These are phyloP conservation scores for Oryza glumipatula DNA, from an alignment of 176 grass and related monocot genomes.

Conservation along the genomic window DNA sequence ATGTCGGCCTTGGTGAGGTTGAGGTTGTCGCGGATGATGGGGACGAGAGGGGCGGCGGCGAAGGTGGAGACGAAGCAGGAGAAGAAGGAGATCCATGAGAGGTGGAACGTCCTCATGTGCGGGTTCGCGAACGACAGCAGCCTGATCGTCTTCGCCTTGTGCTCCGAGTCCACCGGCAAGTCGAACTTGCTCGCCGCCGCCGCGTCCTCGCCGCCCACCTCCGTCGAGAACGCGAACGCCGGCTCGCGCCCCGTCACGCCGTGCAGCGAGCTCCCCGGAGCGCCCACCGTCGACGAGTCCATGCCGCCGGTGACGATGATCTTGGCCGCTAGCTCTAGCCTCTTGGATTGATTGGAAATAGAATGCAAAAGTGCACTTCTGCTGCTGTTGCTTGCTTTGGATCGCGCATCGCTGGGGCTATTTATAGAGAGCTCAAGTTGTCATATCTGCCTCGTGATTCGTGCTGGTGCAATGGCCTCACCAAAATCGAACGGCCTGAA, in stretches of 20 bases:
- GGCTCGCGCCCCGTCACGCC: slow-evolving; percentile 66
- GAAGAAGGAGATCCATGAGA: slow-evolving; percentile 83
- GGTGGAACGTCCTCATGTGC: slow-evolving; percentile 86
- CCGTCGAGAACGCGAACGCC: slow-evolving; percentile 54
- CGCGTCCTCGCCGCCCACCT: background rate
- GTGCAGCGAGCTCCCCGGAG: slow-evolving; percentile 70
- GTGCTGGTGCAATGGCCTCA: background rate
- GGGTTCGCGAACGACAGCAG: slow-evolving; percentile 73
- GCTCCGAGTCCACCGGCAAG: slow-evolving; percentile 84
- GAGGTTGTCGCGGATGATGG: slow-evolving; percentile 88
- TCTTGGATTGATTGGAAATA: too few species aligned
- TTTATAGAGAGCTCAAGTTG: background rate
- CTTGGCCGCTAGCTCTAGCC: too few species aligned
- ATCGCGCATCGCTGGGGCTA: slow-evolving; percentile 32
- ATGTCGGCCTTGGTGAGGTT: slow-evolving; percentile 71
- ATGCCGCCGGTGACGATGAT: background rate
- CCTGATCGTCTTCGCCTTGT: slow-evolving; percentile 72
- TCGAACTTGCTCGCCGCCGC: slow-evolving; percentile 44
- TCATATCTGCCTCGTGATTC: background rate
- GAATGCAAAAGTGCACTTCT: too few species aligned
- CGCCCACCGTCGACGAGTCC: slow-evolving; percentile 21
- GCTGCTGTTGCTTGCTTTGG: background rate
- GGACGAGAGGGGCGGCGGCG: slow-evolving; percentile 55
- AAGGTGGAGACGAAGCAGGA: slow-evolving; percentile 95
- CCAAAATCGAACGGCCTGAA: too few species aligned